Base-by-base conservation (phyloP, 495 filamentous ascomycete genomes). In the Aspergillus homomorphus region DNA sequence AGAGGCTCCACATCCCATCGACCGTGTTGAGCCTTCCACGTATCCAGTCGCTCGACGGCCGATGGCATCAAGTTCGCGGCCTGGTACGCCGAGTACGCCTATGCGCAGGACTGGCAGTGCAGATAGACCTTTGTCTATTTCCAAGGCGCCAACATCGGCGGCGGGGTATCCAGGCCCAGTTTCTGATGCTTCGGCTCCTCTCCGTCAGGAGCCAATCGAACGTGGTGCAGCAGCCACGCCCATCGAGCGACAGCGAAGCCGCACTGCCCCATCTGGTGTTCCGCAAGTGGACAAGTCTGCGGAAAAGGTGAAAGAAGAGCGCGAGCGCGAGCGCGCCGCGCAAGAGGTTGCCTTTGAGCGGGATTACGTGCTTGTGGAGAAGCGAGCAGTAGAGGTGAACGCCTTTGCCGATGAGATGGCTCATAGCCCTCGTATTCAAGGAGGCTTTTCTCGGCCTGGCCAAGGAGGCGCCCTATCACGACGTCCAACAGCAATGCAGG, bases 331-430 rank as follows among this genome's bases (percentile, higher is more conserved):
- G 62, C 83, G 81, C 57, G 89, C 89, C 20, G 91, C 88, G 12
- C 90, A 96, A 62, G 92, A 95, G 55, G 84, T 94, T 5, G 90
- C 89, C 1, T 89, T 95, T 67, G 91, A 95, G 66, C 80, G 92
- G 61, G 94, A 97, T 63, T 98, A 97, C 62, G 93, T 98, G 33
- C 74, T 98, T 18, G 90, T 98, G 19, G 95, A 98, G 72, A 98
- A 97, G 76, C 87, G 87, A 52, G 87, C 88, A 8, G 92, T 98
- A 4, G 91, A 97, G 70, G 93, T 98, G 24, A 97, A 98, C 74
- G 93, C 94, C 4, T 90, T 98, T 67, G 94, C 94, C 9, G 94
- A 98, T 68, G 92, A 98, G 70, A 75, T 98, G 61, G 91, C 90
- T 18, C 85, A 90, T 48, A 90, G 89, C 57, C 87, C 87, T 28